Evolutionary conservation across 2,329 filamentous ascomycete genomes (phyloP), one percentile per base, ranked within the genome.

Genomic region (Pseudogymnoascus sp.): DNA sequence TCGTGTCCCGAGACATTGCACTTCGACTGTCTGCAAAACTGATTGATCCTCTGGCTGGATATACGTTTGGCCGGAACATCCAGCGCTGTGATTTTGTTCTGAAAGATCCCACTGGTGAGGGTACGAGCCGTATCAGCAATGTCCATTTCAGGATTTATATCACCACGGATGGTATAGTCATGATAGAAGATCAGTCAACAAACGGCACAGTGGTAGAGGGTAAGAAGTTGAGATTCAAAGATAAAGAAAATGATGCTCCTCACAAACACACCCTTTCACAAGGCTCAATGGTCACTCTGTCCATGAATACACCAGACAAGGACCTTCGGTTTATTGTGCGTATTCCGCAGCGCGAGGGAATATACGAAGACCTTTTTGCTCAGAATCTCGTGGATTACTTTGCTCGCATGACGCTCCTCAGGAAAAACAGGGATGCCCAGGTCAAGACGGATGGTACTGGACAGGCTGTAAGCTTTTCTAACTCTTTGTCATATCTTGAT

Each of bases 81-180:
- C 69, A 74, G 53, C 82, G 84, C 35, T 95, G 90, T 75, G 95
- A 99, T 71, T 79, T 90, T 61, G 76, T 87, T 64, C 77, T 93
- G 56, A 60, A 26, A 13, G 29, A 38, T 40, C 59, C 59, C 5
- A 60, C 35, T 2, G 38, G 29, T n/a, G 59, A 60, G n/a, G 83
- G 83, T 69, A 85, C 91, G 59, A 75, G 78, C 37, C 84, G 90
- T 46, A 83, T 99, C 65, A 97, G 93, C 79, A 97, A 97, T 72
- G 82, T 89, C n/a, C 95, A 99, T 74, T 99, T 97, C 74, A 88
- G 91, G 62, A 96, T 99, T 66, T 96, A 89, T 72, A 82, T 96
- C 69, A 99, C 96, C 70, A 15, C 21, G 2, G 80, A 86, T n/a
- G 91, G 89, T 29, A 87, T 90, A 63, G 82, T 97, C 67, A 96